Percentiles rank a stretch among this genome's conserved stretches.
Evolutionary conservation across 768 basidiomycete species (phyloP).

Genomic region (Mycena kentingensis): DNA sequence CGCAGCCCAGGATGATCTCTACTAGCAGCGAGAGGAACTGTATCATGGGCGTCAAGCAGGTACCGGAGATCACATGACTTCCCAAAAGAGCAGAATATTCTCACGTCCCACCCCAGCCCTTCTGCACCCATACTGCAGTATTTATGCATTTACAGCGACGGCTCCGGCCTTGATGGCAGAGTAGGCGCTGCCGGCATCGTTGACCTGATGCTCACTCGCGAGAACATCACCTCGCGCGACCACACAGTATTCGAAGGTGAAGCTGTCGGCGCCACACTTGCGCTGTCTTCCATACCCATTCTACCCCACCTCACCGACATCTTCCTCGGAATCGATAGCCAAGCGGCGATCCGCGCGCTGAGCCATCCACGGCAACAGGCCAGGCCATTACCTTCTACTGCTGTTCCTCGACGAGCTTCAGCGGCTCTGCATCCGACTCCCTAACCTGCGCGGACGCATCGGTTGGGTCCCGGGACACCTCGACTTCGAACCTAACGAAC

Average conservation of each 20-base stretch:
- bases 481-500: constrained; percentile 16
- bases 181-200: constrained; percentile 23
- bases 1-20: no score
- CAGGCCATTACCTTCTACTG: constrained; percentile 14
- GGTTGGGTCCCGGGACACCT: constrained; percentile 18
- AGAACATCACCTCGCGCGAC: not conserved
- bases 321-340: constrained; percentile 18
- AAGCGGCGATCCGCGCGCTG: constrained; percentile 12
- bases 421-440: not conserved
- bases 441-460: not conserved
- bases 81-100: no score
- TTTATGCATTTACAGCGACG: constrained; percentile 21
- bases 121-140: no score
- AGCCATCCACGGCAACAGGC: not conserved
- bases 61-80: no score
- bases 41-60: no score
- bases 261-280: constrained; percentile 15
- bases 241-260: constrained; percentile 26
- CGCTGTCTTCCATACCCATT: constrained; percentile 5
- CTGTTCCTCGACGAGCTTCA: constrained; percentile 8
- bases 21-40: no score
- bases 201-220: not conserved
- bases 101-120: no score
- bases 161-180: constrained; percentile 16
- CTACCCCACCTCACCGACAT: not conserved